Evolutionary conservation across 345 rosid species (phyloP), one percentile per base, ranked within the genome.

Genomic region (Eucalyptus marginata): DNA sequence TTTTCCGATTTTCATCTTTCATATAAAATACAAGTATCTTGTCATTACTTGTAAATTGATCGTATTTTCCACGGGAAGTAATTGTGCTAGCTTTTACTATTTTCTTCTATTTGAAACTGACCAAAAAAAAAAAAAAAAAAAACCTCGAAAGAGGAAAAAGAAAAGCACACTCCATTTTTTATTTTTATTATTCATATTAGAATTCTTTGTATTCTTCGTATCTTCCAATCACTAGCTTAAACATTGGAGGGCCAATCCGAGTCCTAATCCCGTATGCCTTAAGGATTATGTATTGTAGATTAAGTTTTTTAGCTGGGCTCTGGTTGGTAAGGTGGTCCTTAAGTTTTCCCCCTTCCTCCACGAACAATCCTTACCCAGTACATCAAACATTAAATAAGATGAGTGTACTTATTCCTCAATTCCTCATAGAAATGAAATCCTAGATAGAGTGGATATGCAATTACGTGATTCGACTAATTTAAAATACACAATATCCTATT

Each of bases 11-110:
- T 64, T n/a, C 36, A 14, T n/a, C 36, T n/a, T 64, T 64, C 40
- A 64, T 0, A 64, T 64, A 29, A 64, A n/a, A 64, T n/a, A n/a
- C 18, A 64, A n/a, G 9, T 64, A 14, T 64, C 5, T 64, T 64
- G 17, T n/a, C 40, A 13, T 64, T n/a, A n/a, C 40, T n/a, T 64
- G 0, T 64, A 1, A 64, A n/a, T 64, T 7, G 36, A n/a, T 13
- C 0, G 4, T 64, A n/a, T n/a, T 29, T 62, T 64, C 2, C 5
- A 13, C 2, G 0, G 0, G 76, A 2, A 64, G 9, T 7, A 64
- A 29, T 64, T 29, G 76, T 14, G 1, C 36, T 64, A 2, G 10
- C 33, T n/a, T n/a, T 64, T 64, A 64, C 5, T n/a, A n/a, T 64
- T 12, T 29, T n/a, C 76, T 14, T 64, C 2, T 11, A 29, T 1